Evolutionary conservation across 352 stramenopile genomes (phyloP), one percentile per base, ranked within the genome.

Genomic region (Phytophthora macrochlamydospora): DNA sequence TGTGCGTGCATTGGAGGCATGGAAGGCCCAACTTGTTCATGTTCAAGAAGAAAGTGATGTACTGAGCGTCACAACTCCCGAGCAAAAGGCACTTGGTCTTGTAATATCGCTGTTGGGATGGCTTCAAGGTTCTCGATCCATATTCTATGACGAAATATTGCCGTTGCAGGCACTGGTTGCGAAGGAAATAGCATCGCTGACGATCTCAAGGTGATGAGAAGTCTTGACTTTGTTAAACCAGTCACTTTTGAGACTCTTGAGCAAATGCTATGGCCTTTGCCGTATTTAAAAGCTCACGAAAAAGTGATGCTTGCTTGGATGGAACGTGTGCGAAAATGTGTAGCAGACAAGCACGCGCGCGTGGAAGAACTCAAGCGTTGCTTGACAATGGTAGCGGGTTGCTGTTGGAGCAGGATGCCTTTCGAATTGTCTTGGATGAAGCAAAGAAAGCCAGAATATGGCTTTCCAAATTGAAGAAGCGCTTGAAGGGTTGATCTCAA

Each of bases 401-500:
- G 29, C 40, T 91, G 28, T 71, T 95, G 42, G 85, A 95, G 46
- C 79, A 88, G n/a, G 83, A 89, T 2, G 76, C 85, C 0, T 90
- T 95, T 54, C 89, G 91, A 40, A 57, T 87, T 46, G 76, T 96
- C 14, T 76, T 92, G 71, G 82, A 94, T 33, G 89, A 96, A 68
- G 71, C 90, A 7, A 94, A 89, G 66, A 89, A 89, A 43, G 83
- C 83, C 0, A 92, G 91, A 24, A 53, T 87, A 35, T 96, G 89
- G 89, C 79, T 96, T 0, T 76, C 79, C 0, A 96, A 96, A 67
- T 54, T 93, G 11, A 95, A 94, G 59, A 96, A 96, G 59, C 79
- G 85, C 14, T 59, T 94, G 31, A 90, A 89, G 37, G 75, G 43
- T 54, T 93, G n/a, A 83, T 90, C 53, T 84, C 76, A 7, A 94